Percentiles rank a stretch among this genome's conserved stretches.
phyloP scores from a whole-genome alignment of 2,329 filamentous ascomycete genomes.

The Trichoderma polysporum region DNA sequence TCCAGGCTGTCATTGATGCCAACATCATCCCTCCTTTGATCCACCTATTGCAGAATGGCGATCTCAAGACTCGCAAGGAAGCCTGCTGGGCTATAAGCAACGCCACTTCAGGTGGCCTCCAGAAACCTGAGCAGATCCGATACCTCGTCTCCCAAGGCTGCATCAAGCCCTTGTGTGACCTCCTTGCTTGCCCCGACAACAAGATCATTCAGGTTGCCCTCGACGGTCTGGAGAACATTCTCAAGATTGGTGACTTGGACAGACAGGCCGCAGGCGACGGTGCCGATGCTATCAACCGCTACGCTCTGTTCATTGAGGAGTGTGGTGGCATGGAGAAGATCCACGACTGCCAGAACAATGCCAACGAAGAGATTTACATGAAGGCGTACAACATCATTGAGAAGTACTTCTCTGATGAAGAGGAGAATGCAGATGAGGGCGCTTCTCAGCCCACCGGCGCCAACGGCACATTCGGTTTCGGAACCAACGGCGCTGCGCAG shows the following conservation, averaged over 20 bases:
- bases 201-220: conserved; percentile 99
- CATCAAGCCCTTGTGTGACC: conserved; percentile 95
- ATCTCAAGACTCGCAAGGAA: conserved; percentile 99
- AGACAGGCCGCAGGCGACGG: conserved; percentile 81
- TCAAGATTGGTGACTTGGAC: conserved; percentile 99
- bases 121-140: conserved; percentile 98
- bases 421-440: conserved; percentile 83
- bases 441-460: conserved; percentile 68
- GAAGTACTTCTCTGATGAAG: conserved; percentile 99
- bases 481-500: conserved; percentile 60
- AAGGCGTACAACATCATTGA: conserved; percentile 99
- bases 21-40: conserved; percentile 97
- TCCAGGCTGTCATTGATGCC: conserved; percentile 93
- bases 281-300: conserved; percentile 84
- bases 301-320: conserved; percentile 97
- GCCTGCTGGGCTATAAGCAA: conserved; percentile 99
- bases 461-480: conserved; percentile 78
- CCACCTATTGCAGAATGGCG: conserved; percentile 91
- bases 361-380: conserved; percentile 99
- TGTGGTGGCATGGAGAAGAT: conserved; percentile 99
- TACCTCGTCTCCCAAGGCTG: conserved; percentile 91
- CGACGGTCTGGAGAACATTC: conserved; percentile 96
- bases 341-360: conserved; percentile 99
- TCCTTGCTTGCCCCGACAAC: conserved; percentile 95
- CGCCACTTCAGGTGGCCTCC: conserved; percentile 92